These are phyloP conservation scores for Croton laevigatus DNA, from an alignment of 441 rosid genomes.

Conservation along the genomic window DNA sequence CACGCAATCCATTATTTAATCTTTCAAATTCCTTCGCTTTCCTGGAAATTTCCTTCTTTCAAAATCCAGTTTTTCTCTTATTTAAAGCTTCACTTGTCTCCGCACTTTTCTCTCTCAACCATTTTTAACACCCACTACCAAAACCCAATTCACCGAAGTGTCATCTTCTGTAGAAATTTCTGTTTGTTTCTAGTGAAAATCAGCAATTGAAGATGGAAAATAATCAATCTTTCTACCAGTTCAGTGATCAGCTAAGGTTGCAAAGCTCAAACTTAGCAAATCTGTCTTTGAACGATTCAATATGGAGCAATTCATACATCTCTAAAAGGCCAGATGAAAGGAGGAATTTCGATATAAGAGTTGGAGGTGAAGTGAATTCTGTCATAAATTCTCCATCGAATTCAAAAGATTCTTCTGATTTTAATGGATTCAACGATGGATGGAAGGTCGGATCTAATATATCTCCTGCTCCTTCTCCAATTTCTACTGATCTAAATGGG, in stretches of 20 bases:
- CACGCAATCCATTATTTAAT: conserved; percentile 41
- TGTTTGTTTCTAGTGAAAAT: background rate
- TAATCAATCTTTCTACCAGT: conserved; percentile 80
- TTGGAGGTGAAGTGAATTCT: conserved; percentile 45
- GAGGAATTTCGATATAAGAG: conserved; percentile 66
- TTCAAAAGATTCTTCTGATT: conserved; percentile 23
- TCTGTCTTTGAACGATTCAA: conserved; percentile 76
- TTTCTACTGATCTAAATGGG: conserved; percentile 24
- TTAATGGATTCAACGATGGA: conserved; percentile 32
- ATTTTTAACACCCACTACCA: no score
- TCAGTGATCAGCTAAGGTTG: conserved; percentile 81
- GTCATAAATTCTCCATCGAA: background rate
- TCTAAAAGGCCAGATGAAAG: conserved; percentile 56
- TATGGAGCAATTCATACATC: conserved; percentile 63
- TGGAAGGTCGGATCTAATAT: conserved; percentile 28
- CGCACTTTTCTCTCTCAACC: background rate
- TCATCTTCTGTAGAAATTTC: background rate
- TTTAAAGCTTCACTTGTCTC: conserved; percentile 22
- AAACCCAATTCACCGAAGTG: conserved; percentile 5
- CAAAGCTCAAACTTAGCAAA: conserved; percentile 60
- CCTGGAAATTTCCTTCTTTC: conserved; percentile 43
- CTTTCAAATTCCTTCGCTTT: conserved; percentile 20
- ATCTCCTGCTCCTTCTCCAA: background rate
- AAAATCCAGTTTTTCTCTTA: conserved; percentile 3
- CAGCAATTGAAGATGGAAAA: conserved; percentile 45